phyloP scores from a whole-genome alignment of 805 yeast species.

The Zygotorulaspora sp. region DNA sequence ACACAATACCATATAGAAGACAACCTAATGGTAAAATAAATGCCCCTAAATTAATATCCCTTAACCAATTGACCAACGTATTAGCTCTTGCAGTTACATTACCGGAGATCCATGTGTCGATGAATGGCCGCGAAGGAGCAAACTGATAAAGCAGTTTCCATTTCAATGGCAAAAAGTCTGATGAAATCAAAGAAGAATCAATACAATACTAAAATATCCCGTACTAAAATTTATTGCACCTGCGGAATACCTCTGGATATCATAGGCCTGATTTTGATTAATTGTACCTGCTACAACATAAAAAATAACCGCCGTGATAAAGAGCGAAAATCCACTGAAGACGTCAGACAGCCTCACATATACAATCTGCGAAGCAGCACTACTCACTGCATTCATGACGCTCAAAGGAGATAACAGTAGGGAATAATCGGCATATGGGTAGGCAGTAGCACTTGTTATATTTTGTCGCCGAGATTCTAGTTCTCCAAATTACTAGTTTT shows the following conservation, averaged over 20 bases:
- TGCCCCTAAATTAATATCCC: constrained; percentile 82
- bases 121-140: constrained; percentile 65
- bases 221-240: constrained; percentile 47
- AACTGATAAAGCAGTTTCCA: constrained; percentile 67
- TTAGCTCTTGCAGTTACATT: constrained; percentile 42
- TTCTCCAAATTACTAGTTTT: constrained; percentile 45
- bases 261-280: constrained; percentile 51
- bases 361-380: constrained; percentile 54
- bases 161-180: constrained; percentile 63
- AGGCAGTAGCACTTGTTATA: constrained; percentile 47
- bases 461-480: constrained; percentile 47
- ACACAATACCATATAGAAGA: constrained; percentile 53
- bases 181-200: constrained; percentile 54
- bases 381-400: constrained; percentile 49
- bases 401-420: constrained; percentile 48
- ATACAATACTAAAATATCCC: constrained; percentile 62
- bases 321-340: constrained; percentile 51
- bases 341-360: constrained; percentile 54
- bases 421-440: constrained; percentile 46
- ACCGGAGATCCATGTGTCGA: constrained; percentile 76
- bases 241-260: constrained; percentile 50
- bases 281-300: constrained; percentile 55
- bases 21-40: constrained; percentile 63
- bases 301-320: constrained; percentile 43
- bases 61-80: constrained; percentile 46